A percentile compares a stretch with the other conserved stretches of the same genome.
phyloP scores from a whole-genome alignment of 2,329 filamentous ascomycete genomes.

The Trichoderma gracile region DNA sequence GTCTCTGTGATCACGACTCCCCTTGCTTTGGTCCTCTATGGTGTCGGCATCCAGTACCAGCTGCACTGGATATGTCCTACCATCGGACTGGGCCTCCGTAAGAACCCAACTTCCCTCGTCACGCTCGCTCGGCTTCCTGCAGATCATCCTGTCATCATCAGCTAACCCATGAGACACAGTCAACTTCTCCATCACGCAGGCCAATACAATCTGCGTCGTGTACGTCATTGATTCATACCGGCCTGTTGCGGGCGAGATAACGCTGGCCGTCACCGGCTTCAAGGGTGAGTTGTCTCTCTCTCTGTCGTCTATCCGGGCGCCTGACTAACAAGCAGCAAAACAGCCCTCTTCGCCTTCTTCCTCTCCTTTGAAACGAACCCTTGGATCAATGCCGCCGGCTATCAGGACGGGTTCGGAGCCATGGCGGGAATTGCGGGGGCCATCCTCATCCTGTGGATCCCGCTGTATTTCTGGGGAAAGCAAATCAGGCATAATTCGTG shows the following conservation, averaged over 20 bases:
- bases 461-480: constrained; percentile 55
- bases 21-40: constrained; percentile 48
- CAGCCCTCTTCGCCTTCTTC: constrained; percentile 58
- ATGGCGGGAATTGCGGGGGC: constrained; percentile 57
- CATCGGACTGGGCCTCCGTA: constrained; percentile 54
- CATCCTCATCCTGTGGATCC: constrained; percentile 50
- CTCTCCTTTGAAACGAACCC: constrained; percentile 62
- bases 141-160: neutral
- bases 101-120: constrained; percentile 32
- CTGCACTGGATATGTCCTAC: constrained; percentile 59
- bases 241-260: constrained; percentile 57
- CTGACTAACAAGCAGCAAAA: constrained; percentile 22
- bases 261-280: constrained; percentile 55
- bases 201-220: constrained; percentile 56
- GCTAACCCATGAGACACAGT: constrained; percentile 39
- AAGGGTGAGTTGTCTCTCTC: constrained; percentile 48
- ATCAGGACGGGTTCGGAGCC: constrained; percentile 53
- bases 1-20: constrained; percentile 54
- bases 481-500: constrained; percentile 49
- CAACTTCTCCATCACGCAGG: constrained; percentile 58
- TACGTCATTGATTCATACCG: constrained; percentile 61
- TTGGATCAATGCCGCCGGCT: constrained; percentile 54
- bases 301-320: neutral
- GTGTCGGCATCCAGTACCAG: constrained; percentile 48
- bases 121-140: neutral